phyloP scores from a whole-genome alignment of 495 filamentous ascomycete genomes.

The Platismatia glauca region DNA sequence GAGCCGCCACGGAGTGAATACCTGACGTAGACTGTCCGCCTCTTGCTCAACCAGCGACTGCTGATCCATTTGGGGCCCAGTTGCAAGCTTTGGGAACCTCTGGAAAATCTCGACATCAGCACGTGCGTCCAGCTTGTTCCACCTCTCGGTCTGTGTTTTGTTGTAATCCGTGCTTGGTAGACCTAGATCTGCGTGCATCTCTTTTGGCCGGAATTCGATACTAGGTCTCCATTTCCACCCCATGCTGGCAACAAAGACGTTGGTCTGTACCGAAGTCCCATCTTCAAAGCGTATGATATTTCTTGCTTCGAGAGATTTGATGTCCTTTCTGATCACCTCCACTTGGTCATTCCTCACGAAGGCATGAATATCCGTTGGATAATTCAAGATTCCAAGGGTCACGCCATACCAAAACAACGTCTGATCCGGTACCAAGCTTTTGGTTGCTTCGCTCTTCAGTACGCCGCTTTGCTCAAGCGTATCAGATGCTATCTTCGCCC shows the following conservation, averaged over 20 bases:
- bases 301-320: slow-evolving; percentile 39
- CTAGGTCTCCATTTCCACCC: slow-evolving; percentile 58
- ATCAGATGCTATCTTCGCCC: slow-evolving; percentile 42
- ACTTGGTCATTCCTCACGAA: slow-evolving; percentile 49
- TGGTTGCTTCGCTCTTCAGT: slow-evolving; percentile 51
- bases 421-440: slow-evolving; percentile 57
- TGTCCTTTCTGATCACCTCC: slow-evolving; percentile 51
- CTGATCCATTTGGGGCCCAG: neutral
- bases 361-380: slow-evolving; percentile 56
- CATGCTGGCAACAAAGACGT: slow-evolving; percentile 59
- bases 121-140: slow-evolving; percentile 19
- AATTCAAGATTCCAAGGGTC: slow-evolving; percentile 61
- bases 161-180: slow-evolving; percentile 15
- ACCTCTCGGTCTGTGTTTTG: slow-evolving; percentile 11
- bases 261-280: slow-evolving; percentile 46
- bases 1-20: slow-evolving; percentile 16
- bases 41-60: neutral
- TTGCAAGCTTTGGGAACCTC: slow-evolving; percentile 44
- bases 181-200: slow-evolving; percentile 33
- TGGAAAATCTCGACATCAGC: slow-evolving; percentile 61
- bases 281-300: slow-evolving; percentile 47
- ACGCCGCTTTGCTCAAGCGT: slow-evolving; percentile 45
- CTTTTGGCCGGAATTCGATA: slow-evolving; percentile 53
- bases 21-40: neutral
- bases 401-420: slow-evolving; percentile 54